Conservation (phyloP, 495 filamentous ascomycete genomes). For the Pseudomonodictys pantanalensis region DNA sequence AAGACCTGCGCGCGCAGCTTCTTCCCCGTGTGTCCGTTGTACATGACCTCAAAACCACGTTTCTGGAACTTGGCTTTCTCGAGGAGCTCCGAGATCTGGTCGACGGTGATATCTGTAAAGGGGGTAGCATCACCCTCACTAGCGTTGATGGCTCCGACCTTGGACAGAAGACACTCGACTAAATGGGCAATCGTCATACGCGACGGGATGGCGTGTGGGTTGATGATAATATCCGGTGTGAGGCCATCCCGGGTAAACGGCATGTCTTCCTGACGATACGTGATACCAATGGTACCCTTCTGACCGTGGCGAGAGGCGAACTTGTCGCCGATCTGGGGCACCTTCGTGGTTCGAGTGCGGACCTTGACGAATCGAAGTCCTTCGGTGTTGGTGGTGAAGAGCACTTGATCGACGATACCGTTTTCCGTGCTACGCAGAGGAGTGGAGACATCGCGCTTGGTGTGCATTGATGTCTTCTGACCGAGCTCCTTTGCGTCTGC, state of each 20-base stretch:
- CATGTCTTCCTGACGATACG: slow-evolving; percentile 97
- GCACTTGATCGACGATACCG: slow-evolving; percentile 90
- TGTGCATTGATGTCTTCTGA: slow-evolving; percentile 80
- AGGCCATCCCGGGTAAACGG: slow-evolving; percentile 92
- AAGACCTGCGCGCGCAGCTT: slow-evolving; percentile 94
- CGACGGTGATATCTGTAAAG: slow-evolving; percentile 96
- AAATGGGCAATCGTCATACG: slow-evolving; percentile 99
- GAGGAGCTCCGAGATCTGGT: slow-evolving; percentile 86
- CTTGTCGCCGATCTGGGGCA: slow-evolving; percentile 98
- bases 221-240: slow-evolving; percentile 95
- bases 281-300: slow-evolving; percentile 98
- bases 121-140: slow-evolving; percentile 96
- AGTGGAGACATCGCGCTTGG: slow-evolving; percentile 92
- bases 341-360: slow-evolving; percentile 92
- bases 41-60: slow-evolving; percentile 97
- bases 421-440: slow-evolving; percentile 92
- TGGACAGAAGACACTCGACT: slow-evolving; percentile 96
- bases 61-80: slow-evolving; percentile 91
- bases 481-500: slow-evolving; percentile 92
- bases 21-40: slow-evolving; percentile 91
- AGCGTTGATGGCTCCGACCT: slow-evolving; percentile 85
- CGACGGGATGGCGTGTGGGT: slow-evolving; percentile 98
- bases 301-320: slow-evolving; percentile 99
- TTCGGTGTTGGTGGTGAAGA: slow-evolving; percentile 88
- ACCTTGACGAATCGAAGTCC: slow-evolving; percentile 94